A percentile compares a stretch with the other conserved stretches of the same genome.
Conservation (phyloP, 352 stramenopile genomes). For the Pythium utonaiense region DNA sequence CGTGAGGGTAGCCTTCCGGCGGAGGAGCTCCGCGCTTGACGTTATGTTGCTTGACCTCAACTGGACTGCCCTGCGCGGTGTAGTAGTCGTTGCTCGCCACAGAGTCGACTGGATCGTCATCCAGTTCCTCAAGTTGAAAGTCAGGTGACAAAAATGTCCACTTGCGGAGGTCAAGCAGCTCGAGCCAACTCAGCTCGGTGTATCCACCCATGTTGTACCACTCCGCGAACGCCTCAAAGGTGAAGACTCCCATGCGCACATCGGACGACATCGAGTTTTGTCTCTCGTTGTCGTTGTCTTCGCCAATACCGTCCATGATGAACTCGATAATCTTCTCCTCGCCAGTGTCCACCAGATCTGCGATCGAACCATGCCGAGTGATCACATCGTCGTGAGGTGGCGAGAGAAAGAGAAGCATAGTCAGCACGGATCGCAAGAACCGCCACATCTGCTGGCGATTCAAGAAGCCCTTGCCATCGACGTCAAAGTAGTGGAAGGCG, state of each 20-base stretch:
- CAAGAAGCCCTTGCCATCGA: conserved; percentile 73
- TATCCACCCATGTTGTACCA: conserved; percentile 86
- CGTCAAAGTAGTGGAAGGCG: conserved; percentile 84
- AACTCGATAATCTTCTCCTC: conserved; percentile 75
- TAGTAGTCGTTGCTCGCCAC: conserved; percentile 82
- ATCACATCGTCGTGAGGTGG: conserved; percentile 56
- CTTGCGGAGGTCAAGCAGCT: conserved; percentile 82
- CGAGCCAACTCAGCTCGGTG: conserved; percentile 78
- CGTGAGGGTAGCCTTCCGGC: conserved; percentile 39
- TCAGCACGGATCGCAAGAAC: conserved; percentile 79
- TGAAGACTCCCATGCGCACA: conserved; percentile 52
- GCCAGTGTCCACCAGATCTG: conserved; percentile 71
- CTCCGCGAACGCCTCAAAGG: conserved; percentile 80
- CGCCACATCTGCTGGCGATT: conserved; percentile 81
- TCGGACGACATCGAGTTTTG: conserved; percentile 40
- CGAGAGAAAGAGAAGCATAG: conserved; percentile 68
- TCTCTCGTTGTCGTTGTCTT: conserved; percentile 16
- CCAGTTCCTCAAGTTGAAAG: conserved; percentile 63
- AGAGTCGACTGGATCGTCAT: conserved; percentile 65
- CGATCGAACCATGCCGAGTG: conserved; percentile 55
- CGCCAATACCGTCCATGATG: conserved; percentile 63
- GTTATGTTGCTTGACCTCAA: conserved; percentile 54
- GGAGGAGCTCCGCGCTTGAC: conserved; percentile 9
- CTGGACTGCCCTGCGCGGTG: conserved; percentile 81
- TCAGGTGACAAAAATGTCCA: conserved; percentile 74